Evolutionary conservation across 1,284 basidiomycete species (phyloP), one percentile per base, ranked within the genome.

Genomic region (Cutaneotrichosporon cyanovorans): DNA sequence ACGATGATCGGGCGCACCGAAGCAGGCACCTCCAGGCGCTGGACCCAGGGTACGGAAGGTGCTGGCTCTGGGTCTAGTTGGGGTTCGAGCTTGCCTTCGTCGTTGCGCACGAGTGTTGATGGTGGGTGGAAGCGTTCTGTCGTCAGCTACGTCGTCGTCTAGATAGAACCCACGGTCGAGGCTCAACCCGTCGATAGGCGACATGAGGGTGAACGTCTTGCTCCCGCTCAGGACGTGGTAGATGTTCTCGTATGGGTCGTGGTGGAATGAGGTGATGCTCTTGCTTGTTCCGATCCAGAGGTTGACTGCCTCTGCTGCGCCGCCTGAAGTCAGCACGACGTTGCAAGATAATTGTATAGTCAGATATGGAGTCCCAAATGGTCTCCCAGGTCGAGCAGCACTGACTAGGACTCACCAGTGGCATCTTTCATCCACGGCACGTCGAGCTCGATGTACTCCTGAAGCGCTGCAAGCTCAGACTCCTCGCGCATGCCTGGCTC

Each of bases 141-240:
- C 37, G 31, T 51, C 14, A 57, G 51, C 25, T 7, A 28, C 40
- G 10, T 16, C 5, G 5, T 14, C 15, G 21, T 16, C n/a, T 14
- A 5, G 14, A 9, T 18, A 68, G 19, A 9, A 43, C 77, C 37
- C 46, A 88, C 88, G 88, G 73, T 81, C 71, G 40, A 92, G 66
- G 67, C 80, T 83, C 76, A 82, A 83, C n/a, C 84, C 82, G 61
- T 91, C 89, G 9, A 84, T 84, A 2, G 90, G 90, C 1, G 89
- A 85, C 20, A 91, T 71, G 12, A 95, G 75, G 0, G 82, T 84
- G 60, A 95, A 93, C 25, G 82, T 81, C 62, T 93, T 95, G 34
- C 77, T 72, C 4, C 89, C 90, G 44, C 84, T 78, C 42, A 91
- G 73, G 22, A 95, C 87, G 10, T 82, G 79, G 67, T 93, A 93